Base-by-base conservation (phyloP, 1,284 basidiomycete species). In the Cryptococcus sp. region DNA sequence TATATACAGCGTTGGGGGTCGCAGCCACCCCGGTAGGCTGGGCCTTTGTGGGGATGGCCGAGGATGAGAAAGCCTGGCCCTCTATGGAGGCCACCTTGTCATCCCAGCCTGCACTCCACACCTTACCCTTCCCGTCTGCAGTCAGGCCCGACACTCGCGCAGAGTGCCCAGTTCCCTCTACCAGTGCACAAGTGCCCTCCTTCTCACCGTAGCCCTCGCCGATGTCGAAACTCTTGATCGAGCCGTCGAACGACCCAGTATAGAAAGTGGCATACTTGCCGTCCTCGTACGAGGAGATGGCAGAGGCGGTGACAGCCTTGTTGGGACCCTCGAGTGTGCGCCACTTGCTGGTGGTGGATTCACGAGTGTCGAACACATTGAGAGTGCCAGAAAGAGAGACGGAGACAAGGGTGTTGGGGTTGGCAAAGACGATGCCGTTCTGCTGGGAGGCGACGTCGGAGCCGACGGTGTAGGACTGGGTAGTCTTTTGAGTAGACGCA, bases 351-450 rank as follows among this genome's bases (percentile, higher is more conserved):
- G 85, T 83, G 59, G 83, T 84, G 49, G 83, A 80, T 12, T 80
- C 80, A 40, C 90, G 82, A 18, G 84, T 83, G 73, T 97, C 94
- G 71, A 95, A 86, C 18, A 96, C 72, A 69, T 89, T 92, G 53
- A 99, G 80, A 53, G 85, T 83, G 16, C 95, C 94, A 0, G 84
- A 85, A 66, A 96, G 80, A 2, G 91, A 91, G 40, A 98, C 80
- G 3, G 92, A 94, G 37, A 93, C 86, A 54, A 97, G 84, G 53
- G 84, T 83, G 48, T 82, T 82, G 42, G 84, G 82, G 46, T 83
- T 83, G 59, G 83, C 87, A 84, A 88, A 96, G 16, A 86, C 84
- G 63, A 89, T 89, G 39, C 95, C 95, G 48, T 94, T 85, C 79
- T 98, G 95, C 70, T 95, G 91, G 63, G 75, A 77, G 44, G 80